These are phyloP conservation scores for Lecanicillium sp. DNA, from an alignment of 2,329 filamentous ascomycete genomes.

Conservation along the genomic window DNA sequence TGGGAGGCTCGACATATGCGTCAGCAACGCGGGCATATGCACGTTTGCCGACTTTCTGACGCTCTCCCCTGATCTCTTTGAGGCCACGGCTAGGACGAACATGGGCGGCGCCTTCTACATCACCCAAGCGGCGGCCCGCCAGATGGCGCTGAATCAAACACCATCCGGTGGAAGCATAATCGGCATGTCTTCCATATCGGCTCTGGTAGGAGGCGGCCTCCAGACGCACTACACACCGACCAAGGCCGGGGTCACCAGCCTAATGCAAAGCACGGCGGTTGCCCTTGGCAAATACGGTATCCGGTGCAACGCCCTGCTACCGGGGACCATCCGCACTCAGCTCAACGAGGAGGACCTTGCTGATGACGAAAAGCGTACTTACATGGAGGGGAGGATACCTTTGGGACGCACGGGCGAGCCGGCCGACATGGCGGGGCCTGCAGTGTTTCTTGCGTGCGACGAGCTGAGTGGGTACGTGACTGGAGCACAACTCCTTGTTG, in stretches of 20 bases:
- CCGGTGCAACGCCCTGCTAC: constrained; percentile 75
- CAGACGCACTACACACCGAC: constrained; percentile 87
- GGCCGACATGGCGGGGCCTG: constrained; percentile 72
- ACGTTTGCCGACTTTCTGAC: constrained; percentile 81
- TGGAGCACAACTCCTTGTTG: constrained; percentile 75
- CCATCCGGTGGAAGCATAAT: constrained; percentile 73
- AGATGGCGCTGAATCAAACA: constrained; percentile 60
- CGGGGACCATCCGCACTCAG: constrained; percentile 77
- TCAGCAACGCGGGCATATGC: constrained; percentile 85
- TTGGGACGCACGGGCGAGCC: constrained; percentile 66
- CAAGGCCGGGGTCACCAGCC: constrained; percentile 70
- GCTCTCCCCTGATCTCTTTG: constrained; percentile 62
- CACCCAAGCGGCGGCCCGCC: constrained; percentile 74
- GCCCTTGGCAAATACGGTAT: constrained; percentile 70
- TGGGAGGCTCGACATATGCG: constrained; percentile 63
- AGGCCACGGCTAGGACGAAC: constrained; percentile 69
- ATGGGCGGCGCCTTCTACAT: constrained; percentile 84
- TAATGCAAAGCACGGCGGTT: constrained; percentile 79
- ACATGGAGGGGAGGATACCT: constrained; percentile 78
- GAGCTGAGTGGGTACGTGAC: constrained; percentile 75
- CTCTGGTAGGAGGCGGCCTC: constrained; percentile 67
- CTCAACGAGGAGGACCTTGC: constrained; percentile 75
- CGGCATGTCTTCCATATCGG: constrained; percentile 64
- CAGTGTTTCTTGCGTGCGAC: constrained; percentile 75
- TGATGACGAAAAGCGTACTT: constrained; percentile 62